Base-by-base conservation (phyloP, 768 basidiomycete species). In the Agrocybe praecox region DNA sequence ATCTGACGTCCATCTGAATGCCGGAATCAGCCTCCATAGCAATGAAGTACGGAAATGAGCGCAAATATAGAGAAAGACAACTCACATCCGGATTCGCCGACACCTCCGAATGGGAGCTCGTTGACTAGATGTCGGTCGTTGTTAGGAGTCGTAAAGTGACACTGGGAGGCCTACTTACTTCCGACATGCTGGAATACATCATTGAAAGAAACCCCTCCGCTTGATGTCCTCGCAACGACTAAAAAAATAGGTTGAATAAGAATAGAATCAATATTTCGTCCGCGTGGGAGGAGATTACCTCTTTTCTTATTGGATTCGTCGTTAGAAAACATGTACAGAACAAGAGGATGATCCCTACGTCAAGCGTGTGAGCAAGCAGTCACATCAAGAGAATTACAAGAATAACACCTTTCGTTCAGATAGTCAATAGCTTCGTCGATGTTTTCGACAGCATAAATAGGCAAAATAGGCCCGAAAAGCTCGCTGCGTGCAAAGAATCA, bases 401-500 rank as follows among this genome's bases (percentile, higher is more conserved):
- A 17, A 8, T 53, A 77, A 17, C 49, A 87, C 88, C 78, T 75
- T 2, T 71, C 67, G 46, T 80, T 81, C 43, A 90, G 68, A 62
- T 83, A 83, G 1, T 76, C 73, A 34, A 89, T 72, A 0, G 84
- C 88, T 18, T 83, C 81, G 2, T 83, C 76, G 7, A 88, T 52
- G 51, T 68, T 73, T 29, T 85, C 80, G 0, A 91, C 79, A 0
- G 82, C 72, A 12, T 90, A 62, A 45, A 92, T 75, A 0, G 89
- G 84, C 7, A 92, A 63, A 21, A 92, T 67, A 0, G 90, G 90
- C 0, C 88, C 90, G 60, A 92, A 92, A 2, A 90, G 67, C 66
- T 92, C 90, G 58, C 89, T 90, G 60, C 5, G 49, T n/a, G n/a
- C 24, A 19, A 29, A 53, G n/a, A n/a, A 19, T 32, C 14, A 32